A percentile compares a stretch with the other conserved stretches of the same genome.
Conservation (phyloP, 768 basidiomycete genomes). For the Scleroderma citrinum region DNA sequence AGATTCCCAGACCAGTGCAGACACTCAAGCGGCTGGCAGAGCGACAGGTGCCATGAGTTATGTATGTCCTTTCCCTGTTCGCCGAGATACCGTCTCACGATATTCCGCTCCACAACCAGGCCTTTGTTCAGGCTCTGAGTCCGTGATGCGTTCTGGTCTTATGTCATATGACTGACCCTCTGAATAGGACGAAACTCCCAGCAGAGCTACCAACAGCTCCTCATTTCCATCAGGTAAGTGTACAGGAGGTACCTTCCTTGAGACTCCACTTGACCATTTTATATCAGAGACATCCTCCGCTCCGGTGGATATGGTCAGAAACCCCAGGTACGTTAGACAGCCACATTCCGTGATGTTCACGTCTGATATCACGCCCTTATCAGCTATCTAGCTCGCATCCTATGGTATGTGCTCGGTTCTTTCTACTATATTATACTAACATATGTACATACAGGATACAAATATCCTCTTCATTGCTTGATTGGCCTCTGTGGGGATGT, state of each 20-base stretch:
- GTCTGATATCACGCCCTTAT: slow-evolving; percentile 5
- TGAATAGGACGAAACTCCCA: slow-evolving; percentile 37
- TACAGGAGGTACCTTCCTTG: neutral
- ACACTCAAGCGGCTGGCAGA: slow-evolving; percentile 57
- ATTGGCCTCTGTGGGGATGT: slow-evolving; percentile 1
- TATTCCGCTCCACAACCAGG: slow-evolving; percentile 22
- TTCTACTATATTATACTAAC: neutral
- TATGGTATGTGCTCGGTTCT: slow-evolving; percentile 32
- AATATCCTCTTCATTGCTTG: slow-evolving; percentile 25
- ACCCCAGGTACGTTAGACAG: slow-evolving; percentile 36
- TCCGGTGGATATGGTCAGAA: slow-evolving; percentile 47
- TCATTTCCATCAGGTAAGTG: slow-evolving; percentile 38
- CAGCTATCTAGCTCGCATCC: slow-evolving; percentile 39
- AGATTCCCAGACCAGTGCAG: slow-evolving; percentile 79
- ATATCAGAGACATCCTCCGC: slow-evolving; percentile 33
- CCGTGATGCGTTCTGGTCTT: slow-evolving; percentile 12
- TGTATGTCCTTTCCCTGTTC: slow-evolving; percentile 34
- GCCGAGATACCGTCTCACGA: neutral
- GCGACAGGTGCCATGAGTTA: slow-evolving; percentile 79
- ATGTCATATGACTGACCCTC: slow-evolving; percentile 1
- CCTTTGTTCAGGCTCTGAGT: slow-evolving; percentile 57
- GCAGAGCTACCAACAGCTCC: slow-evolving; percentile 49
- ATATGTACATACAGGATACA: slow-evolving; percentile 19
- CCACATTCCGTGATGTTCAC: neutral
- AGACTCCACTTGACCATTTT: neutral